Conservation (phyloP, 768 basidiomycete species). For the Tulasnella sp. region DNA sequence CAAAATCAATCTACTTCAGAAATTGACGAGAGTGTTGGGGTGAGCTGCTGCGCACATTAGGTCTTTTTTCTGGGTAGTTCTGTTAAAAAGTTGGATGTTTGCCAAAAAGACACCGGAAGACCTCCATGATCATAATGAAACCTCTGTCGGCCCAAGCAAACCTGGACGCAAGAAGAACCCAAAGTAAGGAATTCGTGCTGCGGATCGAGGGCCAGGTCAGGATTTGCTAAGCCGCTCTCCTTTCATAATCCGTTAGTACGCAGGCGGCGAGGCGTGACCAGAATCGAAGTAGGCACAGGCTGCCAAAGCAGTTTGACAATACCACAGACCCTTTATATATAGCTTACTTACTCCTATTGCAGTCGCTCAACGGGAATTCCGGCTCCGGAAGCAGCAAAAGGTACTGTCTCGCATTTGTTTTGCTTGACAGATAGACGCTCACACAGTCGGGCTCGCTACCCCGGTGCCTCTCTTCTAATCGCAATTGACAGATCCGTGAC, state of each 20-base stretch:
- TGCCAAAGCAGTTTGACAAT: not conserved
- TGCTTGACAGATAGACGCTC: not conserved
- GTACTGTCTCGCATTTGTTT: not conserved
- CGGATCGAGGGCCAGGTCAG: not conserved
- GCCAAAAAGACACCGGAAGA: constrained; percentile 2
- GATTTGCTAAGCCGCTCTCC: constrained; percentile 19
- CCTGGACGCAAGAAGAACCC: constrained; percentile 87
- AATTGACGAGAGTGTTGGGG: constrained; percentile 6
- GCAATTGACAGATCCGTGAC: constrained; percentile 67
- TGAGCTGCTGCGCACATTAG: not conserved
- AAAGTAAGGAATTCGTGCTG: constrained; percentile 46
- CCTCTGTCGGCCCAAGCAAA: constrained; percentile 32
- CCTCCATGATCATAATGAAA: not conserved
- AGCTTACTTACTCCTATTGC: constrained; percentile 10
- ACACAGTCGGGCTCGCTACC: not conserved
- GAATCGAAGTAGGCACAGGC: constrained; percentile 46
- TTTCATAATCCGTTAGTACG: constrained; percentile 43
- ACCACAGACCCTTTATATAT: not conserved
- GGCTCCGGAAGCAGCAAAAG: constrained; percentile 79
- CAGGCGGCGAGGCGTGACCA: constrained; percentile 84
- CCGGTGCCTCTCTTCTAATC: constrained; percentile 10
- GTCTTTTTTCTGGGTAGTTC: not conserved
- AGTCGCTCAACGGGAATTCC: constrained; percentile 85
- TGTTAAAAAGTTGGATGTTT: not conserved
- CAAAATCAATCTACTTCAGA: not conserved